A percentile compares a stretch with the other conserved stretches of the same genome.
Evolutionary conservation across 2,329 filamentous ascomycete species (phyloP).

Genomic region (Curvularia lunata): DNA sequence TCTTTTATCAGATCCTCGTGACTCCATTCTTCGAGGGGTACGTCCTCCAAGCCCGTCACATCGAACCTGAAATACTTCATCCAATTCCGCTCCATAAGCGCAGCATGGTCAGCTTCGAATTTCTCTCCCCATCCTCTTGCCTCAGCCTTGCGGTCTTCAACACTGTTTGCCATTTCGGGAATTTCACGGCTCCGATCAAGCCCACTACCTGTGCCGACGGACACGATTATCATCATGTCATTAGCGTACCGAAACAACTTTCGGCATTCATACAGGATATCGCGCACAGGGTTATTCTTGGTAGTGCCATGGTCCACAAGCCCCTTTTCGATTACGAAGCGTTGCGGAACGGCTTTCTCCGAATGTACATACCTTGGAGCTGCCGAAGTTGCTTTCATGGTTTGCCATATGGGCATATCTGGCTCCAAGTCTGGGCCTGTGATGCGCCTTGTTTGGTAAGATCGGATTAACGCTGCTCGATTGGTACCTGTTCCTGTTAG

Average conservation of each 20-base stretch:
- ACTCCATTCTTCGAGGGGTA: constrained; percentile 41
- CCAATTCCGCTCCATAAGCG: constrained; percentile 36
- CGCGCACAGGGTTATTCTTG: constrained; percentile 44
- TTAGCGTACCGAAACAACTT: constrained; percentile 41
- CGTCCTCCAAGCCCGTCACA: constrained; percentile 34
- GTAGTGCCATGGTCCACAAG: constrained; percentile 40
- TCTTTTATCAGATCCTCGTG: constrained; percentile 35
- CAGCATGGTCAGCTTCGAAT: constrained; percentile 35
- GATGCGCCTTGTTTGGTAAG: constrained; percentile 40
- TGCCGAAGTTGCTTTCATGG: constrained; percentile 33
- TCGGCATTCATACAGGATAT: constrained; percentile 40
- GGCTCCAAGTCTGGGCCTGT: constrained; percentile 37
- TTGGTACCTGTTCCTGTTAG: constrained; percentile 21
- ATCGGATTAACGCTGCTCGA: constrained; percentile 40
- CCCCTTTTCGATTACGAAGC: constrained; percentile 37
- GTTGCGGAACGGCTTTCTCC: constrained; percentile 19
- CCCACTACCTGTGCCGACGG: constrained; percentile 37
- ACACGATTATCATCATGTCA: constrained; percentile 43
- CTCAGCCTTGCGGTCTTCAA: constrained; percentile 30
- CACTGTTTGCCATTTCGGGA: constrained; percentile 37
- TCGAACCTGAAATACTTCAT: constrained; percentile 46
- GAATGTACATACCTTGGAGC: constrained; percentile 35
- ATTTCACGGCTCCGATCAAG: constrained; percentile 26
- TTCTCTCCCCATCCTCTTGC: constrained; percentile 27
- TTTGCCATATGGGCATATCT: constrained; percentile 36